Conservation (phyloP, 495 filamentous ascomycete species). For the Aspergillus bertholletiae region DNA sequence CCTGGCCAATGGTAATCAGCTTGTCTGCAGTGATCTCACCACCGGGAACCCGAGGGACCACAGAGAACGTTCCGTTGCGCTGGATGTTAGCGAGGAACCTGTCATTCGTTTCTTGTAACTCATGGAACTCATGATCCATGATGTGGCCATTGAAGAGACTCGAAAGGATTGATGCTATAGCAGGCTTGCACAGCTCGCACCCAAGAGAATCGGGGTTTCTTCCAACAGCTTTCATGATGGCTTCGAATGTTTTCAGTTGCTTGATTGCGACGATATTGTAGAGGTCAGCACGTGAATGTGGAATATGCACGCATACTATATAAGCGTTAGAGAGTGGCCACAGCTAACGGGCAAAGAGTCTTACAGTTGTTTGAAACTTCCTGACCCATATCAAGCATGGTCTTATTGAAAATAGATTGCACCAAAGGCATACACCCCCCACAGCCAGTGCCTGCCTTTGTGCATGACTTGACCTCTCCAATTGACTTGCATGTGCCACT, state of each 20-base stretch:
- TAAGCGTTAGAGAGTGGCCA: conserved; percentile 10
- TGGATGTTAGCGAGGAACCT: conserved; percentile 93
- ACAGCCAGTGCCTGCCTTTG: conserved; percentile 92
- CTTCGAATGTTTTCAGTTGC: conserved; percentile 66
- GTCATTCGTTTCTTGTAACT: conserved; percentile 93
- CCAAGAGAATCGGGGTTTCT: conserved; percentile 72
- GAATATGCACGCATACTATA: conserved; percentile 77
- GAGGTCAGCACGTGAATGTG: conserved; percentile 81
- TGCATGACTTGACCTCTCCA: conserved; percentile 87
- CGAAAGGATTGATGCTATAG: conserved; percentile 79
- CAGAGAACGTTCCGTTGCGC: conserved; percentile 88
- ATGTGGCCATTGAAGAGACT: conserved; percentile 84
- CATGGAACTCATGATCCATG: conserved; percentile 70
- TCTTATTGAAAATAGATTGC: conserved; percentile 87
- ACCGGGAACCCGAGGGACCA: conserved; percentile 79
- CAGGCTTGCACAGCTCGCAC: conserved; percentile 90
- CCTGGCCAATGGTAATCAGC: conserved; percentile 80
- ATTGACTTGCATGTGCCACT: conserved; percentile 81
- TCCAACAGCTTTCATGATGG: conserved; percentile 81
- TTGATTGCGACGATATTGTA: conserved; percentile 89
- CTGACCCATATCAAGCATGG: conserved; percentile 85
- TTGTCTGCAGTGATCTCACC: conserved; percentile 93
- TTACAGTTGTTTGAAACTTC: conserved; percentile 80
- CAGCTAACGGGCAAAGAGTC: too few relatives aligned
- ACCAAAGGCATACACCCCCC: conserved; percentile 94